A percentile compares a stretch with the other conserved stretches of the same genome.
Conservation (phyloP, 345 rosid genomes). For the Lenwebbia sp. region DNA sequence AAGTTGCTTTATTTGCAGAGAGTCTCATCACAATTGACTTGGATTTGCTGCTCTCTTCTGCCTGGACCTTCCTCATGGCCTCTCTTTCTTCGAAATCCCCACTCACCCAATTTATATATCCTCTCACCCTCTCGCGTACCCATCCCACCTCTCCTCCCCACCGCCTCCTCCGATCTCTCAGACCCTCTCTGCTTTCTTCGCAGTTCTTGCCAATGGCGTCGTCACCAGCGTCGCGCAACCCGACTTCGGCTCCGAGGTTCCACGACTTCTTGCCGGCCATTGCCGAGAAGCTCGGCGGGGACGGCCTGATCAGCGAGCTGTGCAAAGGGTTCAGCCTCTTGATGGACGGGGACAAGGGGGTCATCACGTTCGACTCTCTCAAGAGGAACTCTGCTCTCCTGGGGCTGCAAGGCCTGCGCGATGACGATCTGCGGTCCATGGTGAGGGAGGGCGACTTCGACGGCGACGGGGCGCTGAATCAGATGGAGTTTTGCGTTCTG, state of each 20-base stretch:
- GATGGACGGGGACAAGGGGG: conserved; percentile 29
- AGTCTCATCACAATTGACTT: not conserved
- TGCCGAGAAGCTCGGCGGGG: conserved; percentile 34
- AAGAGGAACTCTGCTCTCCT: conserved; percentile 29
- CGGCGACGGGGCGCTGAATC: conserved; percentile 33
- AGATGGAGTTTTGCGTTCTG: conserved; percentile 46
- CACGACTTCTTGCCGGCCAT: conserved; percentile 36
- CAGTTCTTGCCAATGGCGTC: not conserved
- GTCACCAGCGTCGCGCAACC: not conserved
- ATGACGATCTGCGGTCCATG: conserved; percentile 33
- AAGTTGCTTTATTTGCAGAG: not conserved
- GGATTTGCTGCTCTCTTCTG: not conserved
- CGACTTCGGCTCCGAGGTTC: not conserved
- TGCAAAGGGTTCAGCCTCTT: conserved; percentile 34
- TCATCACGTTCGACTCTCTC: conserved; percentile 37
- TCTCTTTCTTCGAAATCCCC: not conserved
- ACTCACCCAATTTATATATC: not conserved
- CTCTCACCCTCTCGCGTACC: not conserved
- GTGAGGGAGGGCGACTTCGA: conserved; percentile 39
- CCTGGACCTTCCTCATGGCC: not conserved
- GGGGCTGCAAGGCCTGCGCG: conserved; percentile 23
- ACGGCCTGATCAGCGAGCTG: conserved; percentile 36
- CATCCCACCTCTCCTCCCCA: no score
- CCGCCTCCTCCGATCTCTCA: not conserved
- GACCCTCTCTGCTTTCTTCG: not conserved